Evolutionary conservation across 1,139 yeast genomes (phyloP), one percentile per base, ranked within the genome.

Genomic region (Arxiozyma heterogenica): DNA sequence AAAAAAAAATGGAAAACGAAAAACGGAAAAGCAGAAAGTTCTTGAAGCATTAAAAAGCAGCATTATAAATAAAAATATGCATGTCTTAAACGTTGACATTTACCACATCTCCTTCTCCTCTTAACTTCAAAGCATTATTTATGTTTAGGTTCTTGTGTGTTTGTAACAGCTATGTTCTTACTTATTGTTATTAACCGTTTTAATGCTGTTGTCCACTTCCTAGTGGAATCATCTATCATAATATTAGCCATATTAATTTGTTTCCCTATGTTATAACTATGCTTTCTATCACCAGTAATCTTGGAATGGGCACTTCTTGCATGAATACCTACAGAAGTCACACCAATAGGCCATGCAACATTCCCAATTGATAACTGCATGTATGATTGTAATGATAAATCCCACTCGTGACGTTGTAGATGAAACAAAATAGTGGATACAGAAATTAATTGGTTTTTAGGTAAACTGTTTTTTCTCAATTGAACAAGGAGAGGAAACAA

Each of bases 271-370:
- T 34, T 34, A 34, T 34, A 34, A 11, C 12, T 21, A 27, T 44
- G 21, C 27, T 25, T 23, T 39, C 41, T 34, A 34, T 18, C 6
- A 11, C 63, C 51, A 12, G 56, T 60, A 44, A 78, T 71, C 58
- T 73, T 70, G 44, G 74, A 72, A 61, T 80, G 79, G 21, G 86
- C 81, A 59, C 83, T 79, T 56, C 94, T 73, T 44, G 82, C 85
- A 66, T 89, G 96, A 55, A 89, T 87, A 49, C 94, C 91, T 17
- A 88, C 86, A 53, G 81, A 80, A 15, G 82, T 75, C 12, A 89
- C 87, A 42, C 96, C 96, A 58, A 89, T 86, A 1, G 96, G 96
- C 95, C 96, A 89, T 1, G 95, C 93, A 1, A 86, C 89, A 60
- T 87, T 87, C 1, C 96, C 96, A 41, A 89, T 83, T 64, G 94